These are phyloP conservation scores for Fraxinus americana DNA, from an alignment of 257 asterid species.

Conservation along the genomic window DNA sequence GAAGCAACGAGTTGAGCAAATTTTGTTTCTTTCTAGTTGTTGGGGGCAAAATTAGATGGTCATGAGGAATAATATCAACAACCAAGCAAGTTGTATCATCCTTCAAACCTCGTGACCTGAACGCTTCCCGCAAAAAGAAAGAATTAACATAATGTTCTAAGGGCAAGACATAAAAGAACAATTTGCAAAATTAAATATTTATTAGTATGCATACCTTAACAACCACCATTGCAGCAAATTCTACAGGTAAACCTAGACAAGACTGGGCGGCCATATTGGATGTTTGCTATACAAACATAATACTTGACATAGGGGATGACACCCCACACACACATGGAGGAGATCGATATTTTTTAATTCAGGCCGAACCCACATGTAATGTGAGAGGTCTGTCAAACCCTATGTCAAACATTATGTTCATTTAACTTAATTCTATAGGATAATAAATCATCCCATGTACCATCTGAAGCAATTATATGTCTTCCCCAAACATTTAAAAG, in stretches of 20 bases:
- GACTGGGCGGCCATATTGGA: constrained; percentile 84
- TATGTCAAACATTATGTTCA: too few species aligned
- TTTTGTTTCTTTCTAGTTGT: constrained; percentile 71
- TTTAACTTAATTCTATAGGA: too few species aligned
- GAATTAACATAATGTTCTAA: constrained; percentile 19
- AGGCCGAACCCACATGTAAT: too few species aligned
- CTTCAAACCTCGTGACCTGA: constrained; percentile 91
- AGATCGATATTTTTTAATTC: too few species aligned
- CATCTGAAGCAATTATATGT: constrained; percentile 94
- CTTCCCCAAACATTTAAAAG: constrained; percentile 95
- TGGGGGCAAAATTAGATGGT: constrained; percentile 69
- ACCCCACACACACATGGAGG: too few species aligned
- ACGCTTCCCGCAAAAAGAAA: constrained; percentile 71
- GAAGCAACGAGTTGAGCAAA: constrained; percentile 53
- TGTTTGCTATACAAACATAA: constrained; percentile 9
- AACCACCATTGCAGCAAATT: constrained; percentile 92
- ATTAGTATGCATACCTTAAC: constrained; percentile 63
- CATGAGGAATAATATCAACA: constrained; percentile 96
- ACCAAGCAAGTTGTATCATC: constrained; percentile 98
- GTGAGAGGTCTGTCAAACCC: too few species aligned
- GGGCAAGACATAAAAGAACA: neutral
- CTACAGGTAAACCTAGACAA: constrained; percentile 93
- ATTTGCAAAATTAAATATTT: neutral
- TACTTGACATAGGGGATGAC: too few species aligned
- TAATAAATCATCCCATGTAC: constrained; percentile 94